Evolutionary conservation across 2,329 filamentous ascomycete genomes (phyloP), one percentile per base, ranked within the genome.

Genomic region (Orbilia blumenaviensis): DNA sequence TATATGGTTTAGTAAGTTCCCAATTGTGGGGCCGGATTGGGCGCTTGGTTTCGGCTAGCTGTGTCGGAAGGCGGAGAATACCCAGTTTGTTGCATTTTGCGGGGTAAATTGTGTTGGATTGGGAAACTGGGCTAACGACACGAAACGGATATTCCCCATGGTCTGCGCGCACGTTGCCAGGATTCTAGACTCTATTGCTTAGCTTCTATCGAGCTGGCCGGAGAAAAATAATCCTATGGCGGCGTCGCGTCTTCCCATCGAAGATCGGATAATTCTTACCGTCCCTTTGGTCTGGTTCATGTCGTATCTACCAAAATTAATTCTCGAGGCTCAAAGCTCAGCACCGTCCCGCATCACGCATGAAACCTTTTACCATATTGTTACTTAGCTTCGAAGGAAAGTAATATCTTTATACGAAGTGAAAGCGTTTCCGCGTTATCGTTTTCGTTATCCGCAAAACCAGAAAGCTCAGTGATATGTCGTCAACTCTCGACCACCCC

Each of bases 81-180:
- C 60, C 67, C 67, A 72, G 46, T 7, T 60, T 60, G 67, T 72
- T 66, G 67, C 48, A 63, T 71, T 71, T 71, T 63, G 56, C 46
- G 44, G 58, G 44, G 46, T 63, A 56, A 42, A 42, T 36, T 25
- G 41, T 54, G 62, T 66, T 66, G 62, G 6, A 23, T 56, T 52
- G 27, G 50, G 29, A 18, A 56, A 36, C n/a, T 21, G 18, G 27
- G 29, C 29, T 18, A 29, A 29, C 23, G 21, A 44, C 16, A 18
- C 2, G 36, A 44, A 14, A 61, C 50, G 50, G 50, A 36, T 16
- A 56, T 46, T 63, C 41, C 36, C 58, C 38, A 48, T 46, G 3
- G 21, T 3, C 21, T 10, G 38, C 10, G 56, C 56, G 23, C 21
- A 61, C n/a, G 50, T 21, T 41, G 2, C n/a, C 32, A 23, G 18